Base-by-base conservation (phyloP, 2,329 filamentous ascomycete genomes). In the Parastagonospora avenae region DNA sequence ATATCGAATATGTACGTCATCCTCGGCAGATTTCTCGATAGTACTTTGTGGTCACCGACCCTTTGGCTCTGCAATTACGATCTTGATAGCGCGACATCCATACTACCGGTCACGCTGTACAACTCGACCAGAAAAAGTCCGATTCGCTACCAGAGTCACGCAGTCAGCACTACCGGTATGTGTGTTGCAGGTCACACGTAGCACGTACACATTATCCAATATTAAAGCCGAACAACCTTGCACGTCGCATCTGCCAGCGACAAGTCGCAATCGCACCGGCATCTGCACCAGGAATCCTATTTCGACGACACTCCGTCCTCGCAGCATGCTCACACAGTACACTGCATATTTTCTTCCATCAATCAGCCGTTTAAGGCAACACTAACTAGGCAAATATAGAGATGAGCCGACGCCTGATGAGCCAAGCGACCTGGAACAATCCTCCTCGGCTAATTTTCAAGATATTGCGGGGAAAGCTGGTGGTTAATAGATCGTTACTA, bases 221-320 rank as follows among this genome's bases (percentile, higher is more conserved):
- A 58, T 61, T 56, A 58, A 24, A 41, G 39, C 16, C 41, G 43
- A 50, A 42, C 41, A 54, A 39, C 38, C 39, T 40, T 32, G 30
- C 46, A 8, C 29, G 10, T 27, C 27, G 12, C 41, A 24, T 9
- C 41, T 12, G 19, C 15, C 29, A 39, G 28, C 19, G 27, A 32
- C 27, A 39, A 39, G 33, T 30, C 31, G 19, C 14, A 31, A 16
- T 38, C 4, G 24, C 3, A 30, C 30, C 29, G 10, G 24, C 15
- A 10, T 8, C 29, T 16, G 24, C 15, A 15, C n/a, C 35, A 14
- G 8, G 9, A 16, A 37, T 16, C 35, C 35, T n/a, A 14, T 37
- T 16, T 16, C 35, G 19, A n/a, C 35, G 19, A 37, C 35, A 24
- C 19, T 24, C 35, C 15, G n/a, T 16, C 10, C 35, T 37, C 6